phyloP scores from a whole-genome alignment of 768 basidiomycete species.

The Lanmaoa pseudosensibilis region DNA sequence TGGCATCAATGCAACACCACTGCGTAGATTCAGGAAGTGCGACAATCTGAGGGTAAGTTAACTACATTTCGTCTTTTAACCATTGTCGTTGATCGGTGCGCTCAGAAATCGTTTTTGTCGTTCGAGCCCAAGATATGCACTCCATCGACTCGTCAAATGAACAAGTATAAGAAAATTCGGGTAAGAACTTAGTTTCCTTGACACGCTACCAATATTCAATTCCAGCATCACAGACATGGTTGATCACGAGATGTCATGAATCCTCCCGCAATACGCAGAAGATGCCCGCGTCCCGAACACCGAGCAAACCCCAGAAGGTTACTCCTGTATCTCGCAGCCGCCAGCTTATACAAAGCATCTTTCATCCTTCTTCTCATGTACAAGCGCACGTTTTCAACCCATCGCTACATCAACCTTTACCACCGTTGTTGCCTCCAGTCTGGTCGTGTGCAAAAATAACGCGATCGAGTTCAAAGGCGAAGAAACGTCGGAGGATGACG shows the following conservation, averaged over 20 bases:
- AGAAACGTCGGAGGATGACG: constrained; percentile 7
- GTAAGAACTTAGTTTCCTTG: constrained; percentile 1
- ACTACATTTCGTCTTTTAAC: not conserved
- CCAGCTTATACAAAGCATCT: constrained; percentile 1
- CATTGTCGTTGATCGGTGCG: not conserved
- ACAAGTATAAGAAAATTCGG: constrained; percentile 1
- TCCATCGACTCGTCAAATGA: not conserved
- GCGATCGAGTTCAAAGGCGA: constrained; percentile 4
- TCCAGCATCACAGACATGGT: constrained; percentile 5
- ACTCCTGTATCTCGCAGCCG: not conserved
- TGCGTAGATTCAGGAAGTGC: not conserved
- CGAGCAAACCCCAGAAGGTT: not conserved
- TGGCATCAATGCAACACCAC: not conserved
- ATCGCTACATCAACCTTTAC: not conserved
- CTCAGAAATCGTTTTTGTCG: constrained; percentile 8
- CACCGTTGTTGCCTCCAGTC: not conserved
- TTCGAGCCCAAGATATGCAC: not conserved
- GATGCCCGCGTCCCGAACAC: not conserved
- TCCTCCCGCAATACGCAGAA: not conserved
- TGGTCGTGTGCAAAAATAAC: constrained; percentile 27
- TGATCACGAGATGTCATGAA: not conserved
- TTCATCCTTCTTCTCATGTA: not conserved
- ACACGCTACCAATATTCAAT: not conserved
- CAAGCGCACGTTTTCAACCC: not conserved
- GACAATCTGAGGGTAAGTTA: constrained; percentile 1